Evolutionary conservation across 1,139 yeast species (phyloP).

Genomic region (Pichia terricola): DNA sequence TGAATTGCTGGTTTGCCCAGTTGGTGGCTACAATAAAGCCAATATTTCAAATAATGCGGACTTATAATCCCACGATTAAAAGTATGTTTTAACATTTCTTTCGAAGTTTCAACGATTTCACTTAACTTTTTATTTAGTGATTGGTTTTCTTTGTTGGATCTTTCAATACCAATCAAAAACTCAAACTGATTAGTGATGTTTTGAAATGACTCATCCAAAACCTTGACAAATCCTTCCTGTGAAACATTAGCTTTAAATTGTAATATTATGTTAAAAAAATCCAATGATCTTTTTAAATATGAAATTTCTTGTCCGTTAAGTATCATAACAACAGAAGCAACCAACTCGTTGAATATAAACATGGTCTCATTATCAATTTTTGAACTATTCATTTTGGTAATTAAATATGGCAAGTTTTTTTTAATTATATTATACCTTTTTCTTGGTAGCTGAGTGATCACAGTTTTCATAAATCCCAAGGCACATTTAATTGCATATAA

Average conservation of each 20-base stretch:
- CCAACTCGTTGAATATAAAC: slow-evolving; percentile 4
- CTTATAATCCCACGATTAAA: neutral
- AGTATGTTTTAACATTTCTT: slow-evolving; percentile 1
- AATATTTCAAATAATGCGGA: slow-evolving; percentile 3
- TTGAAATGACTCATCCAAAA: slow-evolving; percentile 1
- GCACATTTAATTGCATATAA: slow-evolving; percentile 7
- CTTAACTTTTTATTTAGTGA: slow-evolving; percentile 6
- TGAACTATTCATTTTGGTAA: slow-evolving; percentile 13
- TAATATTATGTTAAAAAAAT: slow-evolving; percentile 9
- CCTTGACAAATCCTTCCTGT: neutral
- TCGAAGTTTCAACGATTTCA: slow-evolving; percentile 2
- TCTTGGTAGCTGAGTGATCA: slow-evolving; percentile 8
- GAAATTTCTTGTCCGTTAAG: slow-evolving; percentile 10
- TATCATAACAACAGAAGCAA: slow-evolving; percentile 3
- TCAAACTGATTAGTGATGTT: slow-evolving; percentile 7
- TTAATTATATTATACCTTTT: slow-evolving; percentile 16
- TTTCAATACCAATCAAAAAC: slow-evolving; percentile 3
- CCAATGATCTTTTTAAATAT: slow-evolving; percentile 8
- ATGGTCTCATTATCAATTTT: slow-evolving; percentile 3
- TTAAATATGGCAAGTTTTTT: slow-evolving; percentile 12
- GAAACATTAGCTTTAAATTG: neutral
- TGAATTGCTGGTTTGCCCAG: slow-evolving; percentile 10
- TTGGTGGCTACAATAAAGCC: slow-evolving; percentile 8
- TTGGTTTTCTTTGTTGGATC: slow-evolving; percentile 3
- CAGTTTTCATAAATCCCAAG: slow-evolving; percentile 6